Evolutionary conservation across 2,329 filamentous ascomycete genomes (phyloP), one percentile per base, ranked within the genome.

Genomic region (Claviceps fusiformis): DNA sequence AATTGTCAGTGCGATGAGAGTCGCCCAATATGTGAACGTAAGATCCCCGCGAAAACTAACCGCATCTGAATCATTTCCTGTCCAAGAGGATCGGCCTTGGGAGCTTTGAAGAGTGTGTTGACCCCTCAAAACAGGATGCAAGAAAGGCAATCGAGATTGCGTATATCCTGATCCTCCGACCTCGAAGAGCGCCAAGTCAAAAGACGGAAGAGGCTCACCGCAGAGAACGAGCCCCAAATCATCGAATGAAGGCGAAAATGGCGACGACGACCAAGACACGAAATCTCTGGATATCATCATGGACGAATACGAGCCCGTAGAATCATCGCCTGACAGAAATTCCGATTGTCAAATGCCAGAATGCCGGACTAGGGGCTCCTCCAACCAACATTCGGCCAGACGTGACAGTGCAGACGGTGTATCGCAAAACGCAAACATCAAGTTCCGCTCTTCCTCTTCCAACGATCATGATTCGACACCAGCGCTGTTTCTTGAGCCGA

Each of bases 101-200:
- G 27, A 8, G 24, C 24, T 35, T 41, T 35, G n/a, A 39, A 45
- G 46, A 52, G 50, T 52, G 50, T 52, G 35, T 41, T 48, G 43
- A 52, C 48, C 46, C 48, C 48, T 27, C 43, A 2, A n/a, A 27
- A 46, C 58, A 86, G 90, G 92, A 64, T 98, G 93, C 70, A 86
- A 83, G 62, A 98, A 97, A 71, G 93, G 92, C 52, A 87, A 84
- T 62, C 81, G 93, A 70, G 89, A 95, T 60, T 98, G 93, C 68
- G 77, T 87, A 56, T 98, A 96, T 67, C 92, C 93, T 3, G 89
- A 92, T 50, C 75, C 83, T 35, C 73, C 81, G 50, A 67, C 71
- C 10, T 62, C 72, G 44, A 78, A 75, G 59, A 67, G 71, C 29
- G 57, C 60, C 45, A 65, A 69, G 60, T 62, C 67, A 27, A 76